Evolutionary conservation across 2,329 filamentous ascomycete genomes (phyloP), one percentile per base, ranked within the genome.

Genomic region (Fusarium tanahbumbuense): DNA sequence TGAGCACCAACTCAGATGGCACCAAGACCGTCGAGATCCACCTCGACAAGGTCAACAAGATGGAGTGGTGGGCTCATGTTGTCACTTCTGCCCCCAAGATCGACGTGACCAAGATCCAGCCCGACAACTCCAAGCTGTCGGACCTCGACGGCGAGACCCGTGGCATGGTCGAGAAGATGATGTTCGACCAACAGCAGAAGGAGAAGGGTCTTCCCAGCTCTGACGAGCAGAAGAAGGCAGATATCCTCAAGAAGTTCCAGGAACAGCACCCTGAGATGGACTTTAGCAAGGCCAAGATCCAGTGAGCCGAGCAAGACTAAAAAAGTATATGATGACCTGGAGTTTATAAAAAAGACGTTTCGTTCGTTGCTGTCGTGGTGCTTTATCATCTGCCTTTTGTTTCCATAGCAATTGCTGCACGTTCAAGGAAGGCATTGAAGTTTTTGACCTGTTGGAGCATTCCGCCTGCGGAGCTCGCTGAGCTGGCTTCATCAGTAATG

Each of bases 131-230:
- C 78, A 97, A 94, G 81, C 86, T 99, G 76, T 91, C 92, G 60
- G 96, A 99, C 80, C 85, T 99, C 73, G 95, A 98, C 78, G 96
- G 96, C 66, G 92, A 97, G 86, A 99, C 96, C 56, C 88, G 96
- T 70, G 88, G 90, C 63, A 98, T 99, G 95, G 96, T 99, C 46
- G 96, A 99, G 89, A 99, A 99, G 89, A 99, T 99, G 96, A 99
- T 99, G 96, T 99, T 88, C 77, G 96, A 99, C 84, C 96, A 99
- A 86, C 87, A 92, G 73, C 94, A 98, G 84, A 99, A 99, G 89
- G 94, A 98, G 84, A 85, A 88, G 81, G 96, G 96, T 7, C 87
- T 92, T 81, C 93, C 94, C 48, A 94, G 91, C 15, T 97, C 93
- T 72, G 96, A 98, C 73, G 96, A 99, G 84, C 91, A 97, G 87